A percentile compares a stretch with the other conserved stretches of the same genome.
Conservation (phyloP, 1,139 yeast genomes). For the Debaryomycetaceae sp. region DNA sequence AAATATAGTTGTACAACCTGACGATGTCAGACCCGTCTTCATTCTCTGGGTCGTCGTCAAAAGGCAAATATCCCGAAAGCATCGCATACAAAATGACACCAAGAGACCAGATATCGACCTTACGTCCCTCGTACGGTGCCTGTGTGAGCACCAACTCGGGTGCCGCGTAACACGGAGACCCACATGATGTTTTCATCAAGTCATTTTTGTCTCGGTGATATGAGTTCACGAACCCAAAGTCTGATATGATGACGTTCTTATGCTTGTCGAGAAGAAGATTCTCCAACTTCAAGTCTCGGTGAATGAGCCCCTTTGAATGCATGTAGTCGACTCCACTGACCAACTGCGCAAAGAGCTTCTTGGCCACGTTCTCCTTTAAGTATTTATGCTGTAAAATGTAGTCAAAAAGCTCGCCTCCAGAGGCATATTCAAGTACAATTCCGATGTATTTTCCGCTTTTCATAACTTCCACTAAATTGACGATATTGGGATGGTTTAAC, state of each 20-base stretch:
- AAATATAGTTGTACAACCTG: conserved; percentile 84
- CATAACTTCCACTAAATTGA: conserved; percentile 84
- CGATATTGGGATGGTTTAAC: conserved; percentile 90
- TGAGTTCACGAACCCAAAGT: conserved; percentile 90
- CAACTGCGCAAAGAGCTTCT: conserved; percentile 85
- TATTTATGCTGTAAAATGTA: conserved; percentile 84
- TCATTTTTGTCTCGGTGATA: conserved; percentile 64
- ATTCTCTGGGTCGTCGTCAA: conserved; percentile 95
- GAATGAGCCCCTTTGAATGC: conserved; percentile 81
- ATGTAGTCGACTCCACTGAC: conserved; percentile 91
- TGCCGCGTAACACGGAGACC: conserved; percentile 98
- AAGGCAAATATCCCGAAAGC: conserved; percentile 96
- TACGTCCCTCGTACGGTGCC: conserved; percentile 86
- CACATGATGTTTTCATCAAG: conserved; percentile 93
- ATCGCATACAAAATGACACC: conserved; percentile 95
- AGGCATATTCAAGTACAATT: conserved; percentile 91
- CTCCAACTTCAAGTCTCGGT: conserved; percentile 72
- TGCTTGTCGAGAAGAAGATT: conserved; percentile 75
- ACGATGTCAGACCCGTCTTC: conserved; percentile 96
- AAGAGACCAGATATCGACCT: conserved; percentile 95
- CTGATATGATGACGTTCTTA: conserved; percentile 74
- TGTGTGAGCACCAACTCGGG: conserved; percentile 92
- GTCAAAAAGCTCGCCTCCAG: conserved; percentile 96
- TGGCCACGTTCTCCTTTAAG: conserved; percentile 81
- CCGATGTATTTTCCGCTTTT: conserved; percentile 95